Conservation (phyloP, 345 rosid species). For the Anacardium occidentale region DNA sequence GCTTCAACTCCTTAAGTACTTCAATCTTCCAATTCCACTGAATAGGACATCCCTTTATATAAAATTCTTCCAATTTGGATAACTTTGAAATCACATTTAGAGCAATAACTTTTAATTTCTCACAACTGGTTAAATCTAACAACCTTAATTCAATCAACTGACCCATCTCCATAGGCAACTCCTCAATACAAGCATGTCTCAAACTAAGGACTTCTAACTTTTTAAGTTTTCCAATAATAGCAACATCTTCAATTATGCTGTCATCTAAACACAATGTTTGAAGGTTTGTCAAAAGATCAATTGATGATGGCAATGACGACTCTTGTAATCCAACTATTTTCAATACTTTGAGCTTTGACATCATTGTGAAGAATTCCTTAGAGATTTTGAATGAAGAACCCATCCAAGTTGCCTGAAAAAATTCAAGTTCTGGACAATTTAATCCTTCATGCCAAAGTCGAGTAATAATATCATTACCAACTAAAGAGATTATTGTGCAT, state of each 20-base stretch:
- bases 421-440: conserved; percentile 18
- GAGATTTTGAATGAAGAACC: no score
- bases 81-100: not conserved
- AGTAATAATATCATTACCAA: no score
- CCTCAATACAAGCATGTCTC: no score
- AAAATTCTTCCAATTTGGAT: not conserved
- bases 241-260: not conserved
- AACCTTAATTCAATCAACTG: no score
- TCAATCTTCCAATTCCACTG: not conserved
- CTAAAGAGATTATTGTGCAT: no score
- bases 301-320: conserved; percentile 10
- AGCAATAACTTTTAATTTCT: not conserved
- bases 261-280: conserved; percentile 19
- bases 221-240: conserved; percentile 7
- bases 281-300: conserved; percentile 2
- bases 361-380: conserved; percentile 10
- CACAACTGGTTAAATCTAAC: not conserved
- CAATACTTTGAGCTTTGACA: conserved; percentile 25
- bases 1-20: not conserved
- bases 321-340: not conserved
- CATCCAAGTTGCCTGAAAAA: fast-evolving
- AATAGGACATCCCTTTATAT: no score
- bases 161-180: no score
- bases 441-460: not conserved
- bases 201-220: conserved; percentile 17